phyloP scores from a whole-genome alignment of 2,329 filamentous ascomycete genomes.

The Hypoxylon sp. region DNA sequence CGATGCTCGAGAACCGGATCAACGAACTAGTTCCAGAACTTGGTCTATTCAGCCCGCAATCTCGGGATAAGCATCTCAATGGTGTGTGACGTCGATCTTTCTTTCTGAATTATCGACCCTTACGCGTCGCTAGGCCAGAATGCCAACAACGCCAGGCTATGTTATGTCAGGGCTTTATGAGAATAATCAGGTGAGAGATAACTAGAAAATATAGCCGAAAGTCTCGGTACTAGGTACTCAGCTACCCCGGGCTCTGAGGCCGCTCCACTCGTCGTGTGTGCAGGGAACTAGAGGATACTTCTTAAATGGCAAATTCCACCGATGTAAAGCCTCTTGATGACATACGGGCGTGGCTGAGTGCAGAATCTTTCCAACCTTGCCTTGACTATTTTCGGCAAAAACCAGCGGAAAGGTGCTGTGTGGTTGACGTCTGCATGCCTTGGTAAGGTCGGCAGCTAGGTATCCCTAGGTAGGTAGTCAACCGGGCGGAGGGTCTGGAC shows the following conservation, averaged over 20 bases:
- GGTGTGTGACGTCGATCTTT: conserved; percentile 37
- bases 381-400: conserved; percentile 27
- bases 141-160: conserved; percentile 15
- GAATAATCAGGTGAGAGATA: conserved; percentile 13
- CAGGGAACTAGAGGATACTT: conserved; percentile 21
- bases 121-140: conserved; percentile 20
- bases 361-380: conserved; percentile 14
- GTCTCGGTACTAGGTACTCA: conserved; percentile 16
- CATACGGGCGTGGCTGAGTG: conserved; percentile 11
- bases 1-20: conserved; percentile 17
- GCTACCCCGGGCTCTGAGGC: conserved; percentile 19
- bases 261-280: conserved; percentile 18
- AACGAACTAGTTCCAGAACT: conserved; percentile 28
- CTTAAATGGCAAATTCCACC: conserved; percentile 24
- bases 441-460: neutral
- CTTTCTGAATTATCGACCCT: conserved; percentile 26
- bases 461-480: conserved; percentile 4
- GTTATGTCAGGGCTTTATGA: conserved; percentile 7
- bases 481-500: conserved; percentile 17
- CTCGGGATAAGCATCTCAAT: conserved; percentile 29
- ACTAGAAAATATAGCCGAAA: conserved; percentile 23
- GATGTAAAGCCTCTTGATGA: conserved; percentile 23
- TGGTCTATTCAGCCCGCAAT: conserved; percentile 40
- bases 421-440: conserved; percentile 10
- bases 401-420: conserved; percentile 7